A percentile compares a stretch with the other conserved stretches of the same genome.
Evolutionary conservation across 768 basidiomycete genomes (phyloP).

Genomic region (Flagelloscypha sp.): DNA sequence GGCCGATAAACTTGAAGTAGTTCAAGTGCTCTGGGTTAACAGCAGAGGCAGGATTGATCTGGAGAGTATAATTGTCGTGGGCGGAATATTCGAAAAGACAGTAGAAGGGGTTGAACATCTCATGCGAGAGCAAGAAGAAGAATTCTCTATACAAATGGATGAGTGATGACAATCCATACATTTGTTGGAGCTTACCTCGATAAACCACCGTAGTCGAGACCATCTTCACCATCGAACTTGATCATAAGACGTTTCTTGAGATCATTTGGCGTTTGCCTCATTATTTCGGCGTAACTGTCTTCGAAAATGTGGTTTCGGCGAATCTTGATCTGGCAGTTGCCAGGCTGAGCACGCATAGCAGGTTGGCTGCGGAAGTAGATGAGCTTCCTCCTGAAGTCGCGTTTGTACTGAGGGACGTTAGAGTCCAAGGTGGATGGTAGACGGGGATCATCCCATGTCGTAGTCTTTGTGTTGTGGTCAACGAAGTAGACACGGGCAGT

Average conservation of each 20-base stretch:
- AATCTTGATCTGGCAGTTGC: conserved; percentile 99
- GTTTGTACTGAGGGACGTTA: conserved; percentile 99
- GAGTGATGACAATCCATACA: not conserved
- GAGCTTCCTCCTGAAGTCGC: conserved; percentile 97
- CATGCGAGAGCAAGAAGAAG: conserved; percentile 98
- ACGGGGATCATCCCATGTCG: conserved; percentile 99
- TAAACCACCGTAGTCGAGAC: conserved; percentile 95
- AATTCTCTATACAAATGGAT: conserved; percentile 65
- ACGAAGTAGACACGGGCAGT: conserved; percentile 99
- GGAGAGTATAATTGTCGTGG: conserved; percentile 98
- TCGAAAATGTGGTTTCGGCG: conserved; percentile 98
- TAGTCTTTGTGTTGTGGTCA: conserved; percentile 99
- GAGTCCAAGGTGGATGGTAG: conserved; percentile 90
- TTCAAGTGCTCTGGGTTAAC: conserved; percentile 99
- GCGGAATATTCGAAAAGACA: conserved; percentile 99
- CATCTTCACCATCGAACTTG: conserved; percentile 99
- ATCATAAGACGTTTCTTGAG: conserved; percentile 99
- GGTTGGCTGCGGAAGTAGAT: conserved; percentile 99
- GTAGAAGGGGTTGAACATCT: conserved; percentile 99
- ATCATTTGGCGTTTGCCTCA: conserved; percentile 98
- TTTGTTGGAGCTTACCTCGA: conserved; percentile 78
- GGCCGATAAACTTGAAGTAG: conserved; percentile 99
- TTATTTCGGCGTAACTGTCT: conserved; percentile 98
- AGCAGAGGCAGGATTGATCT: conserved; percentile 96
- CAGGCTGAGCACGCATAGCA: conserved; percentile 94